phyloP scores from a whole-genome alignment of 768 basidiomycete species.

The Flagelloscypha sp. region DNA sequence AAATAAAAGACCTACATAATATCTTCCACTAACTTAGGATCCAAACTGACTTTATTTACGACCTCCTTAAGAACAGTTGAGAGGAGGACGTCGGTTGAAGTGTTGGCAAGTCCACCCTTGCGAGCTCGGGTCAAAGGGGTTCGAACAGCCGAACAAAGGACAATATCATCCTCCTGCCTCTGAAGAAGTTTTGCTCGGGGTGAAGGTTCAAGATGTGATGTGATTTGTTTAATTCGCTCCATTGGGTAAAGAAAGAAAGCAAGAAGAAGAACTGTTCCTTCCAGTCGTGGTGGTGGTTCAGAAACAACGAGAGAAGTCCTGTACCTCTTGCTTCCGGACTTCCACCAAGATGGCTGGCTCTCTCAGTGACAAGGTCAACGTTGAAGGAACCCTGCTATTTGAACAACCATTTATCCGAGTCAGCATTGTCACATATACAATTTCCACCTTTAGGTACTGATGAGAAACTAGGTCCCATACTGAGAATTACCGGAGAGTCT shows the following conservation, averaged over 20 bases:
- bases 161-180: conserved; percentile 42
- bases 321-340: too few species aligned
- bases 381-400: conserved; percentile 71
- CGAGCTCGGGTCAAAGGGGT: conserved; percentile 43
- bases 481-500: conserved; percentile 87
- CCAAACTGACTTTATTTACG: too few species aligned
- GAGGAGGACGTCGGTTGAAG: conserved; percentile 41
- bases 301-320: too few species aligned
- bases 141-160: conserved; percentile 45
- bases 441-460: neutral
- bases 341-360: too few species aligned
- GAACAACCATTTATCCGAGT: conserved; percentile 81
- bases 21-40: conserved; percentile 43
- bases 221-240: conserved; percentile 35
- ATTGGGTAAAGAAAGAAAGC: too few species aligned
- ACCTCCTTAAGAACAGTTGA: too few species aligned
- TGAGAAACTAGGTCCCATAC: conserved; percentile 69
- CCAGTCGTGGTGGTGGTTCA: too few species aligned
- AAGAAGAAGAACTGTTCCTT: too few species aligned
- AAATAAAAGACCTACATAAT: conserved; percentile 44
- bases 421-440: conserved; percentile 13
- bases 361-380: conserved; percentile 58
- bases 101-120: conserved; percentile 48
- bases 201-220: conserved; percentile 28
- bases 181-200: conserved; percentile 28